These are phyloP conservation scores for Annulohypoxylon moriforme DNA, from an alignment of 495 filamentous ascomycete species.

Conservation along the genomic window DNA sequence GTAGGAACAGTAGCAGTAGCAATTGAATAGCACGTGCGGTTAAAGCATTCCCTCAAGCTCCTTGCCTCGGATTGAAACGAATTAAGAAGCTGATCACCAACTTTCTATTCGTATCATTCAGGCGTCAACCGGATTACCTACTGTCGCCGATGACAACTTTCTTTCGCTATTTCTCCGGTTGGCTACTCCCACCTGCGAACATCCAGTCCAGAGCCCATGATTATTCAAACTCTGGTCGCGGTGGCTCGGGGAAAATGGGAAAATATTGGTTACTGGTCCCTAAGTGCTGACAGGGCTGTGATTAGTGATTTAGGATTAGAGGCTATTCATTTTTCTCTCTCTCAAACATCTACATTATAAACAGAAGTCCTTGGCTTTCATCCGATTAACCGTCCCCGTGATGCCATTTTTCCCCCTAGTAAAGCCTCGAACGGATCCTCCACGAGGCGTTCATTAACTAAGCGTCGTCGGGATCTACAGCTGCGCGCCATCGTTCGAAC, in stretches of 20 bases:
- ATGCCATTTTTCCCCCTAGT: constrained; percentile 25
- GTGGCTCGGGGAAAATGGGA: constrained; percentile 28
- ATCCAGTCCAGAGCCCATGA: constrained; percentile 28
- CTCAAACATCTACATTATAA: constrained; percentile 34
- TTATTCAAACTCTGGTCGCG: constrained; percentile 25
- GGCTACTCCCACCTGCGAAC: constrained; percentile 36
- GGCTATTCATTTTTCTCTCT: constrained; percentile 30
- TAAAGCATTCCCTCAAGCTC: constrained; percentile 29
- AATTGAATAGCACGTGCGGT: constrained; percentile 40
- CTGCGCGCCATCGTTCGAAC: constrained; percentile 37
- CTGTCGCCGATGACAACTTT: constrained; percentile 28
- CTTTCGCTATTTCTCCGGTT: constrained; percentile 40
- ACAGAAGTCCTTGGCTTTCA: constrained; percentile 30
- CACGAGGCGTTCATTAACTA: constrained; percentile 36
- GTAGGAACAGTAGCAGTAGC: constrained; percentile 31
- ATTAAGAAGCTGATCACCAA: constrained; percentile 39
- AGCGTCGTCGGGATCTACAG: constrained; percentile 40
- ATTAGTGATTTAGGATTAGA: constrained; percentile 9
- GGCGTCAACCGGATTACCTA: constrained; percentile 39
- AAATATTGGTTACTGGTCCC: constrained; percentile 20
- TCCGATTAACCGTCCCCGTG: constrained; percentile 37
- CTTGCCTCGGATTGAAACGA: constrained; percentile 39
- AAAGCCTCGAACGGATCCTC: constrained; percentile 38
- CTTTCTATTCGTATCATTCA: constrained; percentile 39
- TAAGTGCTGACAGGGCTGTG: constrained; percentile 26